Percentiles rank a stretch among this genome's conserved stretches.
phyloP scores from a whole-genome alignment of 2,329 filamentous ascomycete species.

The Diaporthe vexans region DNA sequence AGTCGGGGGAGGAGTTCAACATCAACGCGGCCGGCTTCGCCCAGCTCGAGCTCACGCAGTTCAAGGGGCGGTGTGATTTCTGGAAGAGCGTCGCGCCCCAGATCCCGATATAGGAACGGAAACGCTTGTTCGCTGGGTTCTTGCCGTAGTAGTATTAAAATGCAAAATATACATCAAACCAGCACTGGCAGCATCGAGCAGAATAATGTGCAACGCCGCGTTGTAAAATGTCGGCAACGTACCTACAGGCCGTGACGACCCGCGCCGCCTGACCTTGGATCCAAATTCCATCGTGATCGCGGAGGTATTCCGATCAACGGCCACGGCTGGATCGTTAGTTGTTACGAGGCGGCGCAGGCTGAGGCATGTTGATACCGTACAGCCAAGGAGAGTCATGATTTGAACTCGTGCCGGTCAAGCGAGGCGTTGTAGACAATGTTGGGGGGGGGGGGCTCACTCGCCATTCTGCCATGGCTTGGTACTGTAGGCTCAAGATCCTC shows the following conservation, averaged over 20 bases:
- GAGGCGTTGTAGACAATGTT: not conserved
- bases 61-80: slow-evolving; percentile 66
- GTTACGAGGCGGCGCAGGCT: not conserved
- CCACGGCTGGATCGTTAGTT: too few relatives aligned
- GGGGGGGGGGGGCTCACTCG: not conserved
- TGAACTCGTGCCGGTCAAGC: not conserved
- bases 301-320: too few relatives aligned
- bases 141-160: too few relatives aligned
- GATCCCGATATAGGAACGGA: slow-evolving; percentile 57
- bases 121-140: too few relatives aligned
- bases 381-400: not conserved
- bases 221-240: not conserved
- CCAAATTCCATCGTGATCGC: not conserved
- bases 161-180: not conserved
- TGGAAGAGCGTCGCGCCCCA: slow-evolving; percentile 63
- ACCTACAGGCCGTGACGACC: not conserved
- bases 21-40: slow-evolving; percentile 61
- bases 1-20: slow-evolving; percentile 63
- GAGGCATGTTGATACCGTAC: not conserved
- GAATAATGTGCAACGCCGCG: not conserved
- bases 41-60: slow-evolving; percentile 52
- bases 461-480: not conserved
- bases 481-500: not conserved
- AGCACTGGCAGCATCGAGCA: too few relatives aligned
- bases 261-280: not conserved